These are phyloP conservation scores for Exophiala calicioides DNA, from an alignment of 2,329 filamentous ascomycete genomes.

Conservation along the genomic window DNA sequence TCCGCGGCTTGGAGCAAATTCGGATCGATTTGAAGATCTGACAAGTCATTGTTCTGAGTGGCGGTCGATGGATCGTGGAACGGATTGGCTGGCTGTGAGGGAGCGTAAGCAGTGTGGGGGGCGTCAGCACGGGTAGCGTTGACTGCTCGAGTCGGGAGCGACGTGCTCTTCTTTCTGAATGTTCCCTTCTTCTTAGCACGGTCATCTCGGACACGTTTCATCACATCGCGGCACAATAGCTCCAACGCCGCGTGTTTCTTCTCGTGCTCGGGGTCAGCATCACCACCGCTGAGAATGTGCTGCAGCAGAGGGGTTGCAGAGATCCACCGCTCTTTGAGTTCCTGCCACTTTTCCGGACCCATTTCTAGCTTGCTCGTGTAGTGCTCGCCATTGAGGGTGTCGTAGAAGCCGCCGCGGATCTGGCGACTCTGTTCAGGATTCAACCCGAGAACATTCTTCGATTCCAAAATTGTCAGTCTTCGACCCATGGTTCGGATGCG, in stretches of 20 bases:
- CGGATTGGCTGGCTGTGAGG: constrained; percentile 19
- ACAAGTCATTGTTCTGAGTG: constrained; percentile 28
- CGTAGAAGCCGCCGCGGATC: constrained; percentile 66
- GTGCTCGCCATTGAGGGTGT: constrained; percentile 64
- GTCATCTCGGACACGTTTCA: constrained; percentile 74
- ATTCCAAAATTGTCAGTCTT: constrained; percentile 71
- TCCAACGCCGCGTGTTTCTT: constrained; percentile 67
- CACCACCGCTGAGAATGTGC: constrained; percentile 54
- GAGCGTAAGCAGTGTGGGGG: constrained; percentile 32
- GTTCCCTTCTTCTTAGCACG: constrained; percentile 52
- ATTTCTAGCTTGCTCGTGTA: constrained; percentile 74
- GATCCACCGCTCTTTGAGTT: constrained; percentile 69
- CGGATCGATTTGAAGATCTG: constrained; percentile 64
- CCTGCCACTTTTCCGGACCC: constrained; percentile 69
- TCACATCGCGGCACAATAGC: constrained; percentile 71
- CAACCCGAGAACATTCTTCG: constrained; percentile 70
- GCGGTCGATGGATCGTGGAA: constrained; percentile 16
- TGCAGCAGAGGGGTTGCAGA: constrained; percentile 58
- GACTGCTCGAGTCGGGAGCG: constrained; percentile 41
- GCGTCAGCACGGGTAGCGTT: no score
- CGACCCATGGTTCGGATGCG: constrained; percentile 66
- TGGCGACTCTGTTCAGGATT: constrained; percentile 68
- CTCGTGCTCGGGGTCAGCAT: constrained; percentile 54
- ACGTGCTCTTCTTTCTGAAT: constrained; percentile 36
- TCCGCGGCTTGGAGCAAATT: constrained; percentile 61